These are phyloP conservation scores for Tolypocladium guangdongense DNA, from an alignment of 2,329 filamentous ascomycete species.

Conservation along the genomic window DNA sequence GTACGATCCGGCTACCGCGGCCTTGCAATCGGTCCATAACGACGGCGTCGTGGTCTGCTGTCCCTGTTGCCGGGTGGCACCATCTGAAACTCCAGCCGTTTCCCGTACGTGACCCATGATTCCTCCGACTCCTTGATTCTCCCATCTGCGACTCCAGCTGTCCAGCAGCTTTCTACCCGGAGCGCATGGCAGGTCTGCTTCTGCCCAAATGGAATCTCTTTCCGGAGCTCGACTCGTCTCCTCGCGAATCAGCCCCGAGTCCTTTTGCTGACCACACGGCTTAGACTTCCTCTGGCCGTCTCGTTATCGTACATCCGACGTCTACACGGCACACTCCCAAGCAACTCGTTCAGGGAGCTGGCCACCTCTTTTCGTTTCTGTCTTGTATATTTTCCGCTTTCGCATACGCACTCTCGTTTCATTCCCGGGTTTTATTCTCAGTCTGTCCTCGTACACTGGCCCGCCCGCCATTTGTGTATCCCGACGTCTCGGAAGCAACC, in stretches of 20 bases:
- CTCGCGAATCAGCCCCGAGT: background rate
- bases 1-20: background rate
- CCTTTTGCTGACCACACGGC: background rate
- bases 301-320: background rate
- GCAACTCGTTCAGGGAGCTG: background rate
- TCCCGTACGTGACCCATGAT: constrained; percentile 2
- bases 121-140: background rate
- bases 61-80: background rate
- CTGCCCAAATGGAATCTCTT: background rate
- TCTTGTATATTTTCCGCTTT: background rate
- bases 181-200: background rate
- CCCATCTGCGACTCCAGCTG: constrained; percentile 6
- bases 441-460: background rate
- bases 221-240: background rate
- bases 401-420: background rate
- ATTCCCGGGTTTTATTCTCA: background rate
- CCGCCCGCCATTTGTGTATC: constrained; percentile 10
- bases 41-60: background rate
- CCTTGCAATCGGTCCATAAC: background rate
- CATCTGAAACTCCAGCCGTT: constrained; percentile 3
- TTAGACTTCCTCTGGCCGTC: background rate
- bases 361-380: background rate
- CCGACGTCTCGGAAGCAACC: constrained; percentile 7
- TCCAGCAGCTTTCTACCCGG: background rate
- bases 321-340: background rate